Evolutionary conservation across 345 rosid species (phyloP).

Genomic region (Stellera chamaejasme): DNA sequence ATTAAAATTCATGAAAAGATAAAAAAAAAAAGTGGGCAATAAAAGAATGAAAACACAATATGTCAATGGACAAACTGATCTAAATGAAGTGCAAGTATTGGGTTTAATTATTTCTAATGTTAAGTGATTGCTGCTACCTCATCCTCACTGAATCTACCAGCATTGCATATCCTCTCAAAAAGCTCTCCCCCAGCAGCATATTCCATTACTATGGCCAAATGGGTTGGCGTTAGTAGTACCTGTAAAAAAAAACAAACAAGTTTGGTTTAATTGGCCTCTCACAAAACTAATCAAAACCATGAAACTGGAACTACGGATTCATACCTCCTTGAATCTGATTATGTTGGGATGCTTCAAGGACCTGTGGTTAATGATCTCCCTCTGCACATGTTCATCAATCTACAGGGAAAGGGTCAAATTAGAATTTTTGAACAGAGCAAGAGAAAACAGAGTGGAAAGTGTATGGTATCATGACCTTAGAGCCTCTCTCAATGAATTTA

Average conservation of each 20-base stretch:
- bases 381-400: constrained; percentile 94
- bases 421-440: background rate
- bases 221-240: constrained; percentile 80
- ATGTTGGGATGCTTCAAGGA: constrained; percentile 86
- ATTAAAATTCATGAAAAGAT: background rate
- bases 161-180: constrained; percentile 69
- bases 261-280: background rate
- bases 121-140: constrained; percentile 29
- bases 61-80: background rate
- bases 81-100: background rate
- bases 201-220: constrained; percentile 89
- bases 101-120: background rate
- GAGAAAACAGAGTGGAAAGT: background rate
- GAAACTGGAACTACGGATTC: too few species aligned
- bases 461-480: constrained; percentile 32
- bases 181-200: constrained; percentile 92
- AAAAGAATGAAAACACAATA: background rate
- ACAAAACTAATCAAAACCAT: background rate
- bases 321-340: constrained; percentile 76
- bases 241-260: constrained; percentile 12
- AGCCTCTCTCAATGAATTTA: constrained; percentile 80
- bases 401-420: constrained; percentile 16
- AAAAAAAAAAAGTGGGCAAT: constrained; percentile 1
- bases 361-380: constrained; percentile 95
- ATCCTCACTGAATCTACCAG: constrained; percentile 84